A percentile compares a stretch with the other conserved stretches of the same genome.
phyloP scores from a whole-genome alignment of 805 yeast genomes.

The Metschnikowia dekortorum region DNA sequence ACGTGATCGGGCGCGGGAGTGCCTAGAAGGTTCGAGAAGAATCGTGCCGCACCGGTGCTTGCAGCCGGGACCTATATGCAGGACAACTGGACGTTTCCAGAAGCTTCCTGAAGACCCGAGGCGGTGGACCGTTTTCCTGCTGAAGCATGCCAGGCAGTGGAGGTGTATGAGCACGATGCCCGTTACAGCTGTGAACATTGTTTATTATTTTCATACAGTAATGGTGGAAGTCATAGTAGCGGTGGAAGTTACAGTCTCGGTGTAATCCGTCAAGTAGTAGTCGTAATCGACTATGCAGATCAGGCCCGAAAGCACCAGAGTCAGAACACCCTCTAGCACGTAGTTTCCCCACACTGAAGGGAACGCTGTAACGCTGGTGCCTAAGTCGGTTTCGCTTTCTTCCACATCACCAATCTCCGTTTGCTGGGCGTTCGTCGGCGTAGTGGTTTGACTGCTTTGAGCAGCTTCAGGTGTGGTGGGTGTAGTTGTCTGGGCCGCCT shows the following conservation, averaged over 20 bases:
- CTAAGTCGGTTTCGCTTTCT: not conserved
- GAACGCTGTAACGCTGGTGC: slow-evolving; percentile 11
- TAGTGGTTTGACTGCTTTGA: slow-evolving; percentile 3
- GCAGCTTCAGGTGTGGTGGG: slow-evolving; percentile 7
- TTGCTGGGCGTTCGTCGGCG: slow-evolving; percentile 8
- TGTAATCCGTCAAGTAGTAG: slow-evolving; percentile 26
- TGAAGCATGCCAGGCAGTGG: too few relatives aligned
- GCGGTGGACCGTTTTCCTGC: too few relatives aligned
- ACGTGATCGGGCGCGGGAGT: not conserved
- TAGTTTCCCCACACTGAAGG: slow-evolving; percentile 26
- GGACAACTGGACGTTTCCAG: not conserved
- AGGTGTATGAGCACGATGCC: too few relatives aligned
- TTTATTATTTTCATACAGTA: slow-evolving; percentile 14
- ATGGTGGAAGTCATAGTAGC: slow-evolving; percentile 34
- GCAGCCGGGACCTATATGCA: not conserved
- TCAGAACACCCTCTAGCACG: slow-evolving; percentile 31
- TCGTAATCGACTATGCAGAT: slow-evolving; percentile 36
- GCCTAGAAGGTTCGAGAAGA: slow-evolving; percentile 3
- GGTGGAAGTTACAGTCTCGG: slow-evolving; percentile 36
- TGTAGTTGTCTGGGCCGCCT: slow-evolving; percentile 4
- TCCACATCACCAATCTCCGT: slow-evolving; percentile 27
- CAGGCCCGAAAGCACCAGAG: slow-evolving; percentile 25
- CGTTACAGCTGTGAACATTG: not conserved
- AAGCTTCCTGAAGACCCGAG: too few relatives aligned
- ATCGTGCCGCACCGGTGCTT: not conserved